Conservation (phyloP, 495 filamentous ascomycete species). For the Bombardia bombarda region DNA sequence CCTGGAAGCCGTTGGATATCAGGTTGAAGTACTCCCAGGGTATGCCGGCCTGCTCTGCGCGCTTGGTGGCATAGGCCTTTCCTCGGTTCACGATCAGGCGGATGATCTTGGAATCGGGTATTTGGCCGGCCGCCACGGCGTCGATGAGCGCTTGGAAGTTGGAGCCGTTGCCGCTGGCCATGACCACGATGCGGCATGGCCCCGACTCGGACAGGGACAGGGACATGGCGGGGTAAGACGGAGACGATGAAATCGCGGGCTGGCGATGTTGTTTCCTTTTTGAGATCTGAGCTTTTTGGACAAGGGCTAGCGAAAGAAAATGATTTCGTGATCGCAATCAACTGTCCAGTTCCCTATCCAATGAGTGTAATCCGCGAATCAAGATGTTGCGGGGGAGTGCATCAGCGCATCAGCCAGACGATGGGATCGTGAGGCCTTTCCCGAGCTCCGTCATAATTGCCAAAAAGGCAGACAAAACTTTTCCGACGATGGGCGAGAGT, state of each 20-base stretch:
- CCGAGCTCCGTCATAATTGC: background rate
- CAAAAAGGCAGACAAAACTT: background rate
- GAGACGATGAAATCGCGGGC: too few species aligned
- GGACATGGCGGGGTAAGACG: background rate
- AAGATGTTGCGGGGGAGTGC: background rate
- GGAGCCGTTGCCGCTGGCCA: constrained; percentile 65
- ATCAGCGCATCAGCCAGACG: background rate
- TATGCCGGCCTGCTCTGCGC: constrained; percentile 63
- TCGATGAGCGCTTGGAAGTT: constrained; percentile 92
- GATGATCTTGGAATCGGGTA: constrained; percentile 57
- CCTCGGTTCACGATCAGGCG: constrained; percentile 79
- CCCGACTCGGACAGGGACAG: background rate
- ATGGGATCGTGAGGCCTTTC: background rate
- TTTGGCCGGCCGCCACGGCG: constrained; percentile 43
- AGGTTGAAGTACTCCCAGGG: constrained; percentile 84
- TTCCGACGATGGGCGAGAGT: too few species aligned
- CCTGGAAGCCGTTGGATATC: constrained; percentile 49
- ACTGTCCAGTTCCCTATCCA: too few species aligned
- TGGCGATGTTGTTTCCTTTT: too few species aligned
- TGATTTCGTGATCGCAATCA: too few species aligned
- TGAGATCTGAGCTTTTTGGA: too few species aligned
- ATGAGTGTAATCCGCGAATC: background rate
- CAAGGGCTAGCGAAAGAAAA: too few species aligned
- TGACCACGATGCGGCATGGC: constrained; percentile 31
- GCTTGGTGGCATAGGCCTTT: constrained; percentile 67